These are phyloP conservation scores for Lachnellula subtilissima DNA, from an alignment of 2,329 filamentous ascomycete species.

Conservation along the genomic window DNA sequence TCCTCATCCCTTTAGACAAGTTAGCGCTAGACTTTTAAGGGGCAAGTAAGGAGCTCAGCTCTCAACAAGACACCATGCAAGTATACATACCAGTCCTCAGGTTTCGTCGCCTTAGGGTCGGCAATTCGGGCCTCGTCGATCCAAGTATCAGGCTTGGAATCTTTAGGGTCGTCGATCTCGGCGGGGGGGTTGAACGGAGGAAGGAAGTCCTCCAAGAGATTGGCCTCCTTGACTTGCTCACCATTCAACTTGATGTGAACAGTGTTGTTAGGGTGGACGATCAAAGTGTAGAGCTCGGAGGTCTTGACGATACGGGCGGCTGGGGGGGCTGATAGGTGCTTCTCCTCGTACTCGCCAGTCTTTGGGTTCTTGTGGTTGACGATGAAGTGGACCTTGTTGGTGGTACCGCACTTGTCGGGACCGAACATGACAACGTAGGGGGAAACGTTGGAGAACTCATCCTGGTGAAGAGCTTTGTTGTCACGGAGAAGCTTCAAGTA, in stretches of 20 bases:
- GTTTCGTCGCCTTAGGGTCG: slow-evolving; percentile 92
- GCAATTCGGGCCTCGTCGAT: slow-evolving; percentile 88
- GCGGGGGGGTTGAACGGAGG: slow-evolving; percentile 89
- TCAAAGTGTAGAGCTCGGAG: slow-evolving; percentile 90
- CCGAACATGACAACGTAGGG: slow-evolving; percentile 99
- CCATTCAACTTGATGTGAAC: slow-evolving; percentile 91
- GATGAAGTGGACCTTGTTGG: slow-evolving; percentile 98
- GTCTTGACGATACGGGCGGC: slow-evolving; percentile 86
- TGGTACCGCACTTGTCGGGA: slow-evolving; percentile 97
- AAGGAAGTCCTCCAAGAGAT: slow-evolving; percentile 86
- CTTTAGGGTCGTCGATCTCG: slow-evolving; percentile 93
- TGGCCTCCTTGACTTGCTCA: slow-evolving; percentile 81
- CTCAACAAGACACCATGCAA: not conserved
- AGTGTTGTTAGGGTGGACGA: slow-evolving; percentile 94
- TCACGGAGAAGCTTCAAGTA: slow-evolving; percentile 99
- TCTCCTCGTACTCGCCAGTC: slow-evolving; percentile 99
- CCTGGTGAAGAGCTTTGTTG: slow-evolving; percentile 92
- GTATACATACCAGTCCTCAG: slow-evolving; percentile 57
- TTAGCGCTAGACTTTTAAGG: not conserved
- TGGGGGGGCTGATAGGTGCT: slow-evolving; percentile 84
- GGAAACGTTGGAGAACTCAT: slow-evolving; percentile 96
- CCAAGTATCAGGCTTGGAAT: slow-evolving; percentile 93
- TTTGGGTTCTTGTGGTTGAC: slow-evolving; percentile 99
- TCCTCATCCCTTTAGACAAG: slow-evolving; percentile 72
- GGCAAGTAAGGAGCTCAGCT: not conserved